phyloP scores from a whole-genome alignment of 1,139 yeast genomes.

The Yamadazyma membranifaciens region DNA sequence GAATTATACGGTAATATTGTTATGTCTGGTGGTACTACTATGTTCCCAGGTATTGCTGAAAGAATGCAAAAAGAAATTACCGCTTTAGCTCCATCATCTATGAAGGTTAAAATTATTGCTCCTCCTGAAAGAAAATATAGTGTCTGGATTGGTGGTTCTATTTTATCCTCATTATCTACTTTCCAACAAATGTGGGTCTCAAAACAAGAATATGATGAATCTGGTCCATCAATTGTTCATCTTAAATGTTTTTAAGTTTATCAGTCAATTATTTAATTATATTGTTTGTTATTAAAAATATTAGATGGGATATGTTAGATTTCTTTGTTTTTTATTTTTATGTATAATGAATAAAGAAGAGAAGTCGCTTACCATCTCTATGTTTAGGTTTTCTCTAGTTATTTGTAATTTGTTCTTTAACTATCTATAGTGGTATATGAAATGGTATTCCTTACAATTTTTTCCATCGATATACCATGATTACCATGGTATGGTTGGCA shows the following conservation, averaged over 20 bases:
- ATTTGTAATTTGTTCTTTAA: too few species aligned
- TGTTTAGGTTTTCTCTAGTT: background rate
- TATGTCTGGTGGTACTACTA: slow-evolving; percentile 99
- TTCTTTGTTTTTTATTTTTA: slow-evolving; percentile 5
- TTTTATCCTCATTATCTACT: slow-evolving; percentile 96
- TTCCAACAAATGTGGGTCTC: slow-evolving; percentile 99
- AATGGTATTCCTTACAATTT: too few species aligned
- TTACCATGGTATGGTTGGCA: too few species aligned
- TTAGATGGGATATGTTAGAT: slow-evolving; percentile 2
- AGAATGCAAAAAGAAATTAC: slow-evolving; percentile 99
- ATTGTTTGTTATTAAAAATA: background rate
- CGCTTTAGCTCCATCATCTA: slow-evolving; percentile 98
- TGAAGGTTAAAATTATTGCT: slow-evolving; percentile 99
- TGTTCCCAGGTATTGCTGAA: slow-evolving; percentile 99
- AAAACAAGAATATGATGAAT: slow-evolving; percentile 99
- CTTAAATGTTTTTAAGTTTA: slow-evolving; percentile 94
- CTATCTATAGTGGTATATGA: too few species aligned
- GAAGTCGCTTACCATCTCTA: background rate
- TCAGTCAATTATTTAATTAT: background rate
- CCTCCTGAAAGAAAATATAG: slow-evolving; percentile 99
- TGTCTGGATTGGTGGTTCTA: slow-evolving; percentile 99
- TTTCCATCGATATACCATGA: too few species aligned
- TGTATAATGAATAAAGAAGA: slow-evolving; percentile 4
- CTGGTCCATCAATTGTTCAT: slow-evolving; percentile 99
- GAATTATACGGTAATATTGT: slow-evolving; percentile 99